These are phyloP conservation scores for Linnemannia exigua DNA, from an alignment of 192 early-diverging fungal species.

Conservation along the genomic window DNA sequence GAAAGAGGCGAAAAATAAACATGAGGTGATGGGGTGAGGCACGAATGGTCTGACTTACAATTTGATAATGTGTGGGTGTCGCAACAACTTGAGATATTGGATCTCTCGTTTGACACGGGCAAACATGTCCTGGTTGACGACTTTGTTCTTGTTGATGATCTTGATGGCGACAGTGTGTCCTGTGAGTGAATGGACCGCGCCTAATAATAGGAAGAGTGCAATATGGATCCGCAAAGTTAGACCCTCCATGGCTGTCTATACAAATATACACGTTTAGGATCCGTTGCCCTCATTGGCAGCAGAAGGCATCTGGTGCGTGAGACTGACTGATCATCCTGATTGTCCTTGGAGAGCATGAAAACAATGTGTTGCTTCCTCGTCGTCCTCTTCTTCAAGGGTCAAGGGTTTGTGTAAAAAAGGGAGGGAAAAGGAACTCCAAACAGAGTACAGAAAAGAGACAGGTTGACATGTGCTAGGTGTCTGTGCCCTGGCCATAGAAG, in stretches of 20 bases:
- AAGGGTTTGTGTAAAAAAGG: slow-evolving; percentile 7
- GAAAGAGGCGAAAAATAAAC: background rate
- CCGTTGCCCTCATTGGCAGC: background rate
- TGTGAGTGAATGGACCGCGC: slow-evolving; percentile 96
- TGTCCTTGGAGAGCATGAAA: background rate
- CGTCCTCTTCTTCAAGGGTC: too few relatives aligned
- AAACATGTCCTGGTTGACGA: slow-evolving; percentile 96
- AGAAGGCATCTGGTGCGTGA: background rate
- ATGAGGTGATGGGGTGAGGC: too few relatives aligned
- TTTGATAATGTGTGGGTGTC: slow-evolving; percentile 99
- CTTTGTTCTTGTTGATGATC: slow-evolving; percentile 93
- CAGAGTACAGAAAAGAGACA: background rate
- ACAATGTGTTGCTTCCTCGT: too few relatives aligned
- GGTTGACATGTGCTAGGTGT: slow-evolving; percentile 51
- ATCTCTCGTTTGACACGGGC: slow-evolving; percentile 97
- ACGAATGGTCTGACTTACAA: slow-evolving; percentile 74
- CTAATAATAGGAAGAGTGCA: slow-evolving; percentile 60
- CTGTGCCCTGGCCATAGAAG: slow-evolving; percentile 27
- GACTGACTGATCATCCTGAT: background rate
- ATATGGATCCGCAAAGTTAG: background rate
- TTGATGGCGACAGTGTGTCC: slow-evolving; percentile 97
- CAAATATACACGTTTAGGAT: background rate
- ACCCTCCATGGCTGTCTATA: background rate
- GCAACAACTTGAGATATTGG: slow-evolving; percentile 93
- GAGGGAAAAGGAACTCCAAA: background rate